These are phyloP conservation scores for Neonectria punicea DNA, from an alignment of 2,329 filamentous ascomycete genomes.

Conservation along the genomic window DNA sequence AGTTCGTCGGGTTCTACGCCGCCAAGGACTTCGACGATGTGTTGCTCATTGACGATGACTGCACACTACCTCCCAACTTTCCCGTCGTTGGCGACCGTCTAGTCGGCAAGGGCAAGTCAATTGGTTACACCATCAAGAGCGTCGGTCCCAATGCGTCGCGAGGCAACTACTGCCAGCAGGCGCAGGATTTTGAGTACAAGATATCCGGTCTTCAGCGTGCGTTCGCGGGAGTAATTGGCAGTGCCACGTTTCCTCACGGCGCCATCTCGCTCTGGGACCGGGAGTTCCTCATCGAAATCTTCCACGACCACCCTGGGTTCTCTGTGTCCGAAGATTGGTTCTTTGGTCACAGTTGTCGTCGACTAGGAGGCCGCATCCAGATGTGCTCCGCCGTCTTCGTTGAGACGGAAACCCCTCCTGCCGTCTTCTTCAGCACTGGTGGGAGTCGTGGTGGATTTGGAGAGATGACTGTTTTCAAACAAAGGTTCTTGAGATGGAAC, in stretches of 20 bases:
- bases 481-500: slow-evolving; percentile 26
- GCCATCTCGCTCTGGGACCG: slow-evolving; percentile 25
- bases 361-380: slow-evolving; percentile 22
- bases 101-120: slow-evolving; percentile 19
- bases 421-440: slow-evolving; percentile 15
- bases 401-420: slow-evolving; percentile 24
- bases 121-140: slow-evolving; percentile 29
- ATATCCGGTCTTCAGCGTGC: slow-evolving; percentile 19
- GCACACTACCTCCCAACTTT: slow-evolving; percentile 18
- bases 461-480: slow-evolving; percentile 28
- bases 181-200: slow-evolving; percentile 30
- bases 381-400: slow-evolving; percentile 29
- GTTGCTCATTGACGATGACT: slow-evolving; percentile 27
- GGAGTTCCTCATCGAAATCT: slow-evolving; percentile 19
- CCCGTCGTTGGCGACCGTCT: slow-evolving; percentile 17
- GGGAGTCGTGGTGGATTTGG: slow-evolving; percentile 22
- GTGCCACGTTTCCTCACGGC: slow-evolving; percentile 24
- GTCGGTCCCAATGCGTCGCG: slow-evolving; percentile 18
- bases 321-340: slow-evolving; percentile 28
- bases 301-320: slow-evolving; percentile 23
- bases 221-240: slow-evolving; percentile 13
- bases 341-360: slow-evolving; percentile 21
- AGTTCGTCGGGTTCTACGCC: slow-evolving; percentile 21
- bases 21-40: slow-evolving; percentile 19
- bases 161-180: slow-evolving; percentile 21